A percentile compares a stretch with the other conserved stretches of the same genome.
Evolutionary conservation across 1,284 basidiomycete species (phyloP).

Genomic region (Cutaneotrichosporon sp.): DNA sequence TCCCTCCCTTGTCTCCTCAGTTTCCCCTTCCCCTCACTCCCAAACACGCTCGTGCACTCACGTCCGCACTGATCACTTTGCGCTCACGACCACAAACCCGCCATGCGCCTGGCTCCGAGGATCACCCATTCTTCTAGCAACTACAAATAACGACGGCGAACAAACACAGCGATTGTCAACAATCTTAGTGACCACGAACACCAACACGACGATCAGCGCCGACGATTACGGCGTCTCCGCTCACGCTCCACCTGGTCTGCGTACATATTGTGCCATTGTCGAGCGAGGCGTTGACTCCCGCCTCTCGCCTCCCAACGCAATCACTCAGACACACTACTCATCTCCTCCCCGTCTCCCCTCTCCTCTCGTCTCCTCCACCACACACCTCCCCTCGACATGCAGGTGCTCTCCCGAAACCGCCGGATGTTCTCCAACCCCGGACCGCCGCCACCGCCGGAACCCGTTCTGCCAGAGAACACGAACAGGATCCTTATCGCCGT

Average conservation of each 20-base stretch:
- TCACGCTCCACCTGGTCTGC: background rate
- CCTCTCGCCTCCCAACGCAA: background rate
- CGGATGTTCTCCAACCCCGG: background rate
- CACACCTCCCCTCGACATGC: background rate
- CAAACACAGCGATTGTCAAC: background rate
- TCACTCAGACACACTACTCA: too few relatives aligned
- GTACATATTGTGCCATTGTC: background rate
- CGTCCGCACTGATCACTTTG: background rate
- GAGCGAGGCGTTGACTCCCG: background rate
- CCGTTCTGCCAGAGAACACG: background rate
- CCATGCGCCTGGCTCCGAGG: background rate
- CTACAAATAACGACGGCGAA: background rate
- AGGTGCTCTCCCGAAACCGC: background rate
- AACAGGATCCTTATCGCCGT: constrained; percentile 6
- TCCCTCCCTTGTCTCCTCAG: background rate
- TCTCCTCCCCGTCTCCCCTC: background rate
- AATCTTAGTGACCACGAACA: background rate
- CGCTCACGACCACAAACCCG: background rate
- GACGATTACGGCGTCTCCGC: background rate
- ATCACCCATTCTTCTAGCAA: background rate
- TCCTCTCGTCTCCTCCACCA: background rate
- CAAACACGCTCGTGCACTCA: constrained; percentile 2
- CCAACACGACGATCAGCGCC: background rate
- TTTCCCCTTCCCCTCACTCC: background rate
- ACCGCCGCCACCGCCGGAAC: background rate